Percentiles rank a stretch among this genome's conserved stretches.
Evolutionary conservation across 2,329 filamentous ascomycete species (phyloP).

Genomic region (Trichoderma asperellum): DNA sequence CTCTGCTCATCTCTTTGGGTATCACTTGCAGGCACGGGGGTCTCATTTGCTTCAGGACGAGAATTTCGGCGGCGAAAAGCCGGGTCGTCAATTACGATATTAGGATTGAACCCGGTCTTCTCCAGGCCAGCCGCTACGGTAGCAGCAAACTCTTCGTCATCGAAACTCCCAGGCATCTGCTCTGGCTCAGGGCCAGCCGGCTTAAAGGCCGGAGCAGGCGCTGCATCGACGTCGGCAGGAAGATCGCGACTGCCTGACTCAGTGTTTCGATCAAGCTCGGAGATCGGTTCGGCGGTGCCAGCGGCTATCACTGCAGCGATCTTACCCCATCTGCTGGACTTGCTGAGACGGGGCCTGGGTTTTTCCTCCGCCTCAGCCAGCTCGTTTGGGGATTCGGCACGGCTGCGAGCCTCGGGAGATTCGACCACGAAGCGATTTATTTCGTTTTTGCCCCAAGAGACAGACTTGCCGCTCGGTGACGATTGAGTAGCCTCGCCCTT

Average conservation of each 20-base stretch:
- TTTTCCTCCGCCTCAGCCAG: slow-evolving; percentile 39
- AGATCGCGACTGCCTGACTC: slow-evolving; percentile 28
- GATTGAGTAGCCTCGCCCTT: slow-evolving; percentile 48
- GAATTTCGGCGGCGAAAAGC: slow-evolving; percentile 66
- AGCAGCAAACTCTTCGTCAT: slow-evolving; percentile 71
- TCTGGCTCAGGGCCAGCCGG: slow-evolving; percentile 51
- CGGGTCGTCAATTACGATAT: slow-evolving; percentile 70
- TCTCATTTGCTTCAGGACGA: slow-evolving; percentile 62
- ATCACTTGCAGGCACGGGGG: slow-evolving; percentile 34
- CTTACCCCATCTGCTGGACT: slow-evolving; percentile 55
- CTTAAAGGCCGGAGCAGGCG: slow-evolving; percentile 62
- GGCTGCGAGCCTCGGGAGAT: slow-evolving; percentile 54
- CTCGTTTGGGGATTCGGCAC: slow-evolving; percentile 35
- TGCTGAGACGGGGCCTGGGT: slow-evolving; percentile 43
- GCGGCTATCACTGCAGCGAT: slow-evolving; percentile 55
- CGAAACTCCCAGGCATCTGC: slow-evolving; percentile 66
- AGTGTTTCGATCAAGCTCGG: slow-evolving; percentile 38
- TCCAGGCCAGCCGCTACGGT: slow-evolving; percentile 69
- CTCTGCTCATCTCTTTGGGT: not conserved
- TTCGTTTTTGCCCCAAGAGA: slow-evolving; percentile 68
- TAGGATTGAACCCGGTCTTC: slow-evolving; percentile 71
- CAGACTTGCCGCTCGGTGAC: slow-evolving; percentile 56
- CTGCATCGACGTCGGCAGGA: slow-evolving; percentile 36
- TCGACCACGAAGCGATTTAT: slow-evolving; percentile 67
- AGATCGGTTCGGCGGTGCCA: slow-evolving; percentile 44